Base-by-base conservation (phyloP, 176 grass and related monocot genomes). In the Elymus sibiricus region DNA sequence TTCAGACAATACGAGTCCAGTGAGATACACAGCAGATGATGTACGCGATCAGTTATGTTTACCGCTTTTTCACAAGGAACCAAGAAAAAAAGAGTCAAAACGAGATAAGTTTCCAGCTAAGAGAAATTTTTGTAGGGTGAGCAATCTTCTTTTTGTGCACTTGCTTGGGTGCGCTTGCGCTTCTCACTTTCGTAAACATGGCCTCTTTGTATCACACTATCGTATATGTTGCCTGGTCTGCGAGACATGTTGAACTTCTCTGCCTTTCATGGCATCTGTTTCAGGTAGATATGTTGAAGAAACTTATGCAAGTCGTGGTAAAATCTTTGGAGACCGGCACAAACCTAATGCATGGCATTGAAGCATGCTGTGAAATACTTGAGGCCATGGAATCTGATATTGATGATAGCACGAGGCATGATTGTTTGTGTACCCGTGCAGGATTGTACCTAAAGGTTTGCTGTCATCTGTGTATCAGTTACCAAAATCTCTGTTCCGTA, bases 281-380 rank as follows among this genome's bases (percentile, higher is more conserved):
- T 89, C 89, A 98, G 94, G 86, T 94, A 92, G 93, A 95, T 71
- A 83, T 92, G 76, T 81, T 80, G 79, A 92, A 90, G 79, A 98
- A 94, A 72, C 78, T 95, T 86, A 88, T 90, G 79, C 88, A 92
- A 87, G 15, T 88, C 55, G 92, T 92, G 14, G 78, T n/a, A 66
- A 91, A 77, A 70, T 89, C 79, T 82, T 82, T 94, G 88, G 92
- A 92, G 56, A 88, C 34, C 6, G 70, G 61, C 42, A 86, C 77
- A 17, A 80, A 90, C 88, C 79, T 94, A 71, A 88, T 89, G 85
- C 58, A 82, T 82, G 97, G 94, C 64, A 87, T 98, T 84, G 97
- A 96, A 86, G 92, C 88, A 78, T 96, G 97, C 82, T 94, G 85
- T 86, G 94, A 92, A 92, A 92, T 96, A 61, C 82, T 96, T 58